These are phyloP conservation scores for Tilletia horrida DNA, from an alignment of 1,284 basidiomycete genomes.

Conservation along the genomic window DNA sequence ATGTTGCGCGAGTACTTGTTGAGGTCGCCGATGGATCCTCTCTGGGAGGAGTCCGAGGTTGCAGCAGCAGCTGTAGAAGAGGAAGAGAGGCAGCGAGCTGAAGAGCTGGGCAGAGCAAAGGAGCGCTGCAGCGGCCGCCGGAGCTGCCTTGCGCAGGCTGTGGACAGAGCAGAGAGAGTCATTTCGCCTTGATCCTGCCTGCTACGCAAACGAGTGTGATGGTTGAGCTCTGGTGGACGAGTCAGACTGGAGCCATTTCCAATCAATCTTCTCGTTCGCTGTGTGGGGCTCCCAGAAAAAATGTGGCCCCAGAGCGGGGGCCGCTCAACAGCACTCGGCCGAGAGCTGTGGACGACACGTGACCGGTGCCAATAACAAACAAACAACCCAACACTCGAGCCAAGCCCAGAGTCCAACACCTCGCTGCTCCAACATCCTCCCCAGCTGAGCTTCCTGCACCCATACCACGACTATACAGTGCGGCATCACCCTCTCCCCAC, in stretches of 20 bases:
- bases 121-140: not conserved
- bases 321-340: too few species aligned
- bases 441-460: too few species aligned
- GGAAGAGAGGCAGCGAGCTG: not conserved
- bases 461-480: too few species aligned
- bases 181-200: not conserved
- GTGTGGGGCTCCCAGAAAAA: too few species aligned
- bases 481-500: too few species aligned
- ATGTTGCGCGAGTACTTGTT: conserved; percentile 50
- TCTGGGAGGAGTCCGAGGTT: not conserved
- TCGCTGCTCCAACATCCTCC: too few species aligned
- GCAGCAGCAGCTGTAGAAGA: not conserved
- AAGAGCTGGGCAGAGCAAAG: not conserved
- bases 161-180: conserved; percentile 5
- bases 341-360: too few species aligned
- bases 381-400: too few species aligned
- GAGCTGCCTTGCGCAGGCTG: conserved; percentile 1
- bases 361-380: too few species aligned
- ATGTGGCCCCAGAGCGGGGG: too few species aligned
- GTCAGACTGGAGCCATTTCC: conserved; percentile 9
- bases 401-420: too few species aligned
- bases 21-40: conserved; percentile 32
- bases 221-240: not conserved
- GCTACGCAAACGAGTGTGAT: not conserved
- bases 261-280: not conserved